phyloP scores from a whole-genome alignment of 2,329 filamentous ascomycete species.

The Rachicladosporium sp. region DNA sequence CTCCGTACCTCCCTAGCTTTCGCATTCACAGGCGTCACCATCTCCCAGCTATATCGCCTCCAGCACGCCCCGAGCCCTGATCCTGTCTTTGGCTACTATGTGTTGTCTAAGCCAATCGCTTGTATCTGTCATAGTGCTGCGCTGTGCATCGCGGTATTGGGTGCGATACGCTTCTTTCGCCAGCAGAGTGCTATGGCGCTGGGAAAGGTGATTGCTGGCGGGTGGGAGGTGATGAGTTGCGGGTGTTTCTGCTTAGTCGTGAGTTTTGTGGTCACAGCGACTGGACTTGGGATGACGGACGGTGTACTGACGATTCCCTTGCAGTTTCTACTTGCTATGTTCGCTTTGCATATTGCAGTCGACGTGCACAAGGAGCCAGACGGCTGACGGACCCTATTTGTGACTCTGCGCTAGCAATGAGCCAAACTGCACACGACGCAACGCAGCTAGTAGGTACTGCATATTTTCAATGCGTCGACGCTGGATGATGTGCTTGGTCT shows the following conservation, averaged over 20 bases:
- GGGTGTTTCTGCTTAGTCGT: constrained; percentile 37
- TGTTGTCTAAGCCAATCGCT: constrained; percentile 48
- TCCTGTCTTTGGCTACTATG: constrained; percentile 44
- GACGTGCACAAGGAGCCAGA: too few species aligned
- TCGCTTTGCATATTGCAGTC: too few species aligned
- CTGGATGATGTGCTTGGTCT: too few species aligned
- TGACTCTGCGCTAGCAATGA: too few species aligned
- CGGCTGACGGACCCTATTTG: too few species aligned
- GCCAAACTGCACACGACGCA: too few species aligned
- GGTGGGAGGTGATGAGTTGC: constrained; percentile 45
- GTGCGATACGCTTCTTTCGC: constrained; percentile 47
- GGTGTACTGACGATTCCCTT: too few species aligned
- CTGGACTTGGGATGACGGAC: constrained; percentile 5
- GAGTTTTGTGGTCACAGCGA: constrained; percentile 16
- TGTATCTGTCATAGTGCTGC: constrained; percentile 37
- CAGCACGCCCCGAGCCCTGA: constrained; percentile 36
- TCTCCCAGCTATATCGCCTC: constrained; percentile 56
- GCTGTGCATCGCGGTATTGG: constrained; percentile 39
- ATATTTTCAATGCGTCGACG: too few species aligned
- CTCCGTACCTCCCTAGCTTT: constrained; percentile 56
- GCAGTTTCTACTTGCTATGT: too few species aligned
- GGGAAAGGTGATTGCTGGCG: constrained; percentile 46
- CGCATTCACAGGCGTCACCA: constrained; percentile 52
- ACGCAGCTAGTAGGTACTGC: too few species aligned
- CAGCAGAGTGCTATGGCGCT: constrained; percentile 47